These are phyloP conservation scores for Penicillium sp. DNA, from an alignment of 2,329 filamentous ascomycete genomes.

Conservation along the genomic window DNA sequence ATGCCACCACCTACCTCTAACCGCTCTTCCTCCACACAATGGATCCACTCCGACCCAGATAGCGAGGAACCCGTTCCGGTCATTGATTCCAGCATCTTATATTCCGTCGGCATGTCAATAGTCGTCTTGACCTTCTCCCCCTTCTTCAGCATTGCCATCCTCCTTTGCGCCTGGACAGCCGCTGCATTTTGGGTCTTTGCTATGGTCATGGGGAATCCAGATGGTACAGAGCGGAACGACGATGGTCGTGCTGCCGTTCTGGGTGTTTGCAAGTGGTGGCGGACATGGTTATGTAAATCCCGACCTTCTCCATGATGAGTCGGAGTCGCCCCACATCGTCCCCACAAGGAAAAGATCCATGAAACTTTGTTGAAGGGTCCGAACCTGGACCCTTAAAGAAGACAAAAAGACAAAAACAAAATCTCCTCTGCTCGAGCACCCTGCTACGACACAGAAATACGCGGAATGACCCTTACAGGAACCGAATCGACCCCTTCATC, in stretches of 20 bases:
- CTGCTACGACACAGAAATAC: background rate
- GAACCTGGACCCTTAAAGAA: background rate
- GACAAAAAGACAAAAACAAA: background rate
- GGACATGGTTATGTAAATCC: constrained; percentile 53
- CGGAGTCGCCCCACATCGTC: background rate
- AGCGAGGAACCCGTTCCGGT: constrained; percentile 21
- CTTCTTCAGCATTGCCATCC: constrained; percentile 57
- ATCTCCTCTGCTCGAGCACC: background rate
- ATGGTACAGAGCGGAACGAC: constrained; percentile 59
- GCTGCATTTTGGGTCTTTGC: constrained; percentile 65
- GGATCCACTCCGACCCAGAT: constrained; percentile 46
- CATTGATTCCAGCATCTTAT: constrained; percentile 35
- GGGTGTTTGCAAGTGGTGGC: constrained; percentile 61
- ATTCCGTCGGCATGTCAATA: constrained; percentile 45
- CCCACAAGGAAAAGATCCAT: background rate
- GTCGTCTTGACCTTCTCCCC: constrained; percentile 58
- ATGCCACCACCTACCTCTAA: constrained; percentile 22
- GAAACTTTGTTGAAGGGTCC: background rate
- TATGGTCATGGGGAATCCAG: constrained; percentile 62
- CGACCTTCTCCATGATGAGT: constrained; percentile 20
- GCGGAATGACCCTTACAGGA: constrained; percentile 5
- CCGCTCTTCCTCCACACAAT: constrained; percentile 30
- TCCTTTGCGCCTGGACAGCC: constrained; percentile 59
- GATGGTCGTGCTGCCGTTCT: constrained; percentile 63
- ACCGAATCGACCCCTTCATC: background rate